These are phyloP conservation scores for Pythium oligandrum DNA, from an alignment of 352 stramenopile genomes.

Conservation along the genomic window DNA sequence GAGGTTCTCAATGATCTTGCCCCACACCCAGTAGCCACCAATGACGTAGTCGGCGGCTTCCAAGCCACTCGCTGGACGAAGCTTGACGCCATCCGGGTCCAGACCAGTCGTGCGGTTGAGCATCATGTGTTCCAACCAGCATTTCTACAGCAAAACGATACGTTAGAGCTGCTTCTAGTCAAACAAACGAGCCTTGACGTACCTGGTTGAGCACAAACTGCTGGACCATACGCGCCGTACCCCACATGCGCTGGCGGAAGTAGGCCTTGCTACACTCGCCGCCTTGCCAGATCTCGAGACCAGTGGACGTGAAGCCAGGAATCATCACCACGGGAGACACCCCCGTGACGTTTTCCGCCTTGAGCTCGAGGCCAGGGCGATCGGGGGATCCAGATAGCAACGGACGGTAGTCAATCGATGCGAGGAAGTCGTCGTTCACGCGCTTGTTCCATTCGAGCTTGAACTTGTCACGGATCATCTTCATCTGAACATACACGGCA, in stretches of 20 bases:
- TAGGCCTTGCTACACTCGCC: conserved; percentile 80
- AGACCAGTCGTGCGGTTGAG: conserved; percentile 87
- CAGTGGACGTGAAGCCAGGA: conserved; percentile 92
- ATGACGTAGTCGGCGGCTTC: conserved; percentile 94
- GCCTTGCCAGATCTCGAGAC: conserved; percentile 93
- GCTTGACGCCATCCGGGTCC: conserved; percentile 81
- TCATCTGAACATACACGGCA: conserved; percentile 18
- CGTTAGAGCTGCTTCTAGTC: conserved; percentile 13
- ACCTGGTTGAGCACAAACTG: conserved; percentile 84
- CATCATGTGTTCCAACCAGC: conserved; percentile 91
- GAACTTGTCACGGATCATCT: conserved; percentile 52
- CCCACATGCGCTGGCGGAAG: conserved; percentile 94
- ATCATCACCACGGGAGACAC: conserved; percentile 87
- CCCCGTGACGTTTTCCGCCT: conserved; percentile 42
- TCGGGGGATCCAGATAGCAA: conserved; percentile 24
- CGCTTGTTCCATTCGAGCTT: conserved; percentile 67
- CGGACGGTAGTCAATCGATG: conserved; percentile 54
- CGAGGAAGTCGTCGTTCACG: conserved; percentile 58
- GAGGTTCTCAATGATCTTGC: conserved; percentile 88
- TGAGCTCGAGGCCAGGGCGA: conserved; percentile 46
- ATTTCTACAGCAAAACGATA: conserved; percentile 44
- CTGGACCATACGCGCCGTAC: conserved; percentile 83
- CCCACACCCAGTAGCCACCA: conserved; percentile 93
- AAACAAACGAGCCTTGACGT: conserved; percentile 18
- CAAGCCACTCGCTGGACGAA: conserved; percentile 82